Base-by-base conservation (phyloP, 495 filamentous ascomycete genomes). In the Penicillium maclennaniae region DNA sequence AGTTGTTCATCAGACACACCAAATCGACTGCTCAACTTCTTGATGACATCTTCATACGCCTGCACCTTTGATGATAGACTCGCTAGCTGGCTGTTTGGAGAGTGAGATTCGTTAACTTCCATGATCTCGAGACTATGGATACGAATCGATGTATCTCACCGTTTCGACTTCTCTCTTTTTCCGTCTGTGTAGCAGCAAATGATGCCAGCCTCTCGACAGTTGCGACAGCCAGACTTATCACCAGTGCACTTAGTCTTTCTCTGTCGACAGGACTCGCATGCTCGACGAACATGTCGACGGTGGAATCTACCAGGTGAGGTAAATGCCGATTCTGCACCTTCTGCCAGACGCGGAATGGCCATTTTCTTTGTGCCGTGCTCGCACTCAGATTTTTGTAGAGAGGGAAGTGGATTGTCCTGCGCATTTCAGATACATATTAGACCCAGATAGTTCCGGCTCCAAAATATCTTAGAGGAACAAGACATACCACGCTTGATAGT, bases 201-300 rank as follows among this genome's bases (percentile, higher is more conserved):
- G 17, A 77, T 66, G 16, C 71, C 71, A 27, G 74, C 75, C 41
- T 79, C 75, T 39, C 68, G 59, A 53, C 83, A 86, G 50, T 83
- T 80, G 34, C 74, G 68, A 49, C 83, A 86, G 4, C 66, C 71
- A 43, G 79, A 79, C 52, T 73, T 72, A 16, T 74, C 78, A 19
- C 81, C 82, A 31, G 77, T 77, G 57, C 81, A 84, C 60, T 82
- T 85, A 40, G 79, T 79, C 60, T 85, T 85, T 41, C 74, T 71
- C 46, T 72, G 68, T 36, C 74, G 65, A 52, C 77, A 79, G 9
- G 68, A 69, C 51, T 79, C 74, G 56, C 77, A 79, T 25, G 75
- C 74, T 50, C 73, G 72, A 48, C 68, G 68, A 23, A 77, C 71
- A 52, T 75, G 73, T 16, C 71, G 71, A 45, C 73, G 69, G 50